Percentiles rank a stretch among this genome's conserved stretches.
These are phyloP conservation scores for Raddia guianensis DNA, from an alignment of 176 grass and related monocot genomes.

Conservation along the genomic window DNA sequence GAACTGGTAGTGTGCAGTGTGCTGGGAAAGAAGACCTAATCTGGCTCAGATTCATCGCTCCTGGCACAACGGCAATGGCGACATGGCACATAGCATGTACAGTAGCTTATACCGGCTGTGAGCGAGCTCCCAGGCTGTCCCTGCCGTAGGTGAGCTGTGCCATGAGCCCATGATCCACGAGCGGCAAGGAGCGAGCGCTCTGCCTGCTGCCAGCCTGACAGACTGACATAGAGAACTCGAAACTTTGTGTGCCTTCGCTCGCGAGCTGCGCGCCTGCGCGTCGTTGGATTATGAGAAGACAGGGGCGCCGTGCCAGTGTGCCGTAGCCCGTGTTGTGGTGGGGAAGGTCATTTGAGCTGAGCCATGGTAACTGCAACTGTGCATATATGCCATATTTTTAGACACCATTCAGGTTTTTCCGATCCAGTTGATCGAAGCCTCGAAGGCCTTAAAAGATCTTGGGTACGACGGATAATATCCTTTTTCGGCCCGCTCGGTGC, in stretches of 20 bases:
- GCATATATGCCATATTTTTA: too few species aligned
- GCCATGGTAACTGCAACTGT: too few species aligned
- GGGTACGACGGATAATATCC: too few species aligned
- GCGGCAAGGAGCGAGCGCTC: not conserved
- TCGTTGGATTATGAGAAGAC: not conserved
- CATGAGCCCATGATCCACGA: constrained; percentile 16
- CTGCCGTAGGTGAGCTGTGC: constrained; percentile 10
- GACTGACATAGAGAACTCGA: constrained; percentile 22
- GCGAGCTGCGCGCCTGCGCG: not conserved
- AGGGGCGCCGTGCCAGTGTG: not conserved
- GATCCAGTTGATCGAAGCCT: too few species aligned
- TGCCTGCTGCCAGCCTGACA: not conserved
- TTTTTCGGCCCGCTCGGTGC: too few species aligned
- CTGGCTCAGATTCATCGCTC: not conserved
- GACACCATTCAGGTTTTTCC: too few species aligned
- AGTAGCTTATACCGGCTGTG: not conserved
- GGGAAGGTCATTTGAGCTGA: too few species aligned
- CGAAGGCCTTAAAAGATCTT: too few species aligned
- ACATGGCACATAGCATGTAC: not conserved
- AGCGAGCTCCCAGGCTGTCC: constrained; percentile 28
- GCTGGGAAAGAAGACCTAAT: not conserved
- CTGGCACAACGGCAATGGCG: not conserved
- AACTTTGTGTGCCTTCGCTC: not conserved
- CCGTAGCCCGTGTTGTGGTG: too few species aligned
- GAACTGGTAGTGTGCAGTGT: too few species aligned